Evolutionary conservation across 495 filamentous ascomycete species (phyloP).

Genomic region (Viridothelium virens): DNA sequence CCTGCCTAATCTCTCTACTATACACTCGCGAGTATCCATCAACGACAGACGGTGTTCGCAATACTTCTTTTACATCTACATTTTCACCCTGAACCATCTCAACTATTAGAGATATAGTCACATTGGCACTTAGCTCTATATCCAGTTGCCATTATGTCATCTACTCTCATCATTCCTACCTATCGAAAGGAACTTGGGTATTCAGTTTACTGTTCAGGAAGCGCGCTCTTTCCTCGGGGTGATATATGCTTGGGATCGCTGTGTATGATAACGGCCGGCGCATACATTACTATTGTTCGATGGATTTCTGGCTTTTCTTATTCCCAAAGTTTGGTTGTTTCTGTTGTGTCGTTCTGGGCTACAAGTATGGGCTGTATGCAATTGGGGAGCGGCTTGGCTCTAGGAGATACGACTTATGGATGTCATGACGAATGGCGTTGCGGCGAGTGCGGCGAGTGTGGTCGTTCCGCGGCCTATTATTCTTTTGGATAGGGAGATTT

Average conservation of each 20-base stretch:
- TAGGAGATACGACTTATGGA: background rate
- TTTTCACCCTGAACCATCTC: too few species aligned
- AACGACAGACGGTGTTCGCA: too few species aligned
- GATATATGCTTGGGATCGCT: background rate
- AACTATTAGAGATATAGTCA: too few species aligned
- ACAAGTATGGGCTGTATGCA: too few species aligned
- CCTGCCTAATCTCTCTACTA: slow-evolving; percentile 14
- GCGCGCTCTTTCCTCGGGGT: background rate
- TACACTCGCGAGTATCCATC: background rate
- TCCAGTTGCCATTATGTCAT: background rate
- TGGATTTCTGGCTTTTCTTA: background rate
- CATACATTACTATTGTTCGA: background rate
- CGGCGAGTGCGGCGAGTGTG: background rate
- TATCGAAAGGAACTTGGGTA: background rate
- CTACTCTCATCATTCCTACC: background rate
- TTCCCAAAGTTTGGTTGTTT: background rate
- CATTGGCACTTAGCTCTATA: background rate
- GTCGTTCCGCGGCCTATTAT: background rate
- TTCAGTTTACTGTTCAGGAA: background rate
- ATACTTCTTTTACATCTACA: too few species aligned
- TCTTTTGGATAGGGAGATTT: background rate
- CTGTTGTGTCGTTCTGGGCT: too few species aligned
- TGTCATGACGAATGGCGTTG: slow-evolving; percentile 10
- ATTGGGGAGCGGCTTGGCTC: too few species aligned
- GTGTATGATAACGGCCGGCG: background rate